phyloP scores from a whole-genome alignment of 139 green algal species.

The Picochlorum sp. region DNA sequence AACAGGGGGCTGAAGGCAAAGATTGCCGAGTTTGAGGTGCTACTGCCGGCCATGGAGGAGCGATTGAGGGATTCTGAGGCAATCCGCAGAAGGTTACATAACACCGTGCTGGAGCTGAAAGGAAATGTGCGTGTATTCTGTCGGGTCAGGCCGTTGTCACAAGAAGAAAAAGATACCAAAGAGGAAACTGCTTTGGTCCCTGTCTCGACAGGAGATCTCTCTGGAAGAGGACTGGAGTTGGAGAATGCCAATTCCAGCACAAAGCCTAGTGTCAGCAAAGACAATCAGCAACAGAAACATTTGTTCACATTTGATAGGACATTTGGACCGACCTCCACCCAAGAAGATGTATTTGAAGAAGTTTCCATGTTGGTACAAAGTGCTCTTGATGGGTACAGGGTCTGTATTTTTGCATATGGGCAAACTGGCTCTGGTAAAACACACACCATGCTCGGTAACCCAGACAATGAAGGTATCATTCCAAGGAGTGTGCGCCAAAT shows the following conservation, averaged over 20 bases:
- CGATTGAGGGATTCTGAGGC: constrained; percentile 38
- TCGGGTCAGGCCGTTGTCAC: constrained; percentile 46
- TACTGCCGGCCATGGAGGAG: constrained; percentile 25
- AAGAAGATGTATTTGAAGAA: constrained; percentile 72
- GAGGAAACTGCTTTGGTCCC: constrained; percentile 16
- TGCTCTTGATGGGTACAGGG: constrained; percentile 30
- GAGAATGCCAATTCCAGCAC: background rate
- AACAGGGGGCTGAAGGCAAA: constrained; percentile 39
- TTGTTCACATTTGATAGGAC: constrained; percentile 65
- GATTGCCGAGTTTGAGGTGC: constrained; percentile 53
- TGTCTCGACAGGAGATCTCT: constrained; percentile 37
- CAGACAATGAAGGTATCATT: constrained; percentile 70
- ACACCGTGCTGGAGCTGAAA: constrained; percentile 58
- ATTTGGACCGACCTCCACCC: constrained; percentile 59
- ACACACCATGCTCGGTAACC: constrained; percentile 87
- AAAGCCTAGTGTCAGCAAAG: background rate
- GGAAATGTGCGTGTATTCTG: constrained; percentile 89
- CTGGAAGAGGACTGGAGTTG: constrained; percentile 31
- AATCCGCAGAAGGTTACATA: constrained; percentile 60
- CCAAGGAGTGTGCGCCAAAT: constrained; percentile 69
- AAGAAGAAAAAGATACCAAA: constrained; percentile 19
- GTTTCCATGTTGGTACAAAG: constrained; percentile 88
- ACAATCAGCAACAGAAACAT: constrained; percentile 37
- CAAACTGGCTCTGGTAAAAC: constrained; percentile 94
- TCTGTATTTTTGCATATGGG: constrained; percentile 12